A percentile compares a stretch with the other conserved stretches of the same genome.
Evolutionary conservation across 225 moss, liverwort and hornwort species (phyloP).

Genomic region (Takakia lepidozioides): DNA sequence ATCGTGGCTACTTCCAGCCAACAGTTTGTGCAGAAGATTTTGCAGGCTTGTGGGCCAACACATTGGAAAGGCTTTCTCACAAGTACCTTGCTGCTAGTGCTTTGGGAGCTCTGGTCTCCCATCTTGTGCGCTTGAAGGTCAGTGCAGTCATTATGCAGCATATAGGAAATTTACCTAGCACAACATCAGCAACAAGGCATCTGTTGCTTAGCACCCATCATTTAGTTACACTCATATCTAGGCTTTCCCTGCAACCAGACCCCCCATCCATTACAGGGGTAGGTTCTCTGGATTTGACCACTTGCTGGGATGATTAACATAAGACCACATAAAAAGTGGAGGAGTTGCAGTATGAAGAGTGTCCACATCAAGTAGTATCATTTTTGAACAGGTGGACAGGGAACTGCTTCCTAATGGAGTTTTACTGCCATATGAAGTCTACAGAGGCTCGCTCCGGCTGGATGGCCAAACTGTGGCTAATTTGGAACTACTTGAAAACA

Average conservation of each 20-base stretch:
- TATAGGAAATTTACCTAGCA: too few species aligned
- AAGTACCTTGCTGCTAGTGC: constrained; percentile 61
- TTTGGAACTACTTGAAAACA: constrained; percentile 86
- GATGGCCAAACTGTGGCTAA: constrained; percentile 88
- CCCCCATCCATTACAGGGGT: too few species aligned
- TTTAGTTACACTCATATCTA: too few species aligned
- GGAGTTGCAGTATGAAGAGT: too few species aligned
- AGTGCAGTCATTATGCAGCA: too few species aligned
- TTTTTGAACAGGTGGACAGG: constrained; percentile 67
- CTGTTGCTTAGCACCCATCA: too few species aligned
- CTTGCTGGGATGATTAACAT: too few species aligned
- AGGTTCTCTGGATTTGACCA: too few species aligned
- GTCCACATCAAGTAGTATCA: too few species aligned
- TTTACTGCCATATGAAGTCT: constrained; percentile 78
- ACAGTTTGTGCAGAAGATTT: constrained; percentile 19
- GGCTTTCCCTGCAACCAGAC: too few species aligned
- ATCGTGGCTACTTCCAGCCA: constrained; percentile 46
- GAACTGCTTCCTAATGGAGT: constrained; percentile 81
- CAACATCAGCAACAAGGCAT: too few species aligned
- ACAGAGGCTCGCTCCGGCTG: constrained; percentile 73
- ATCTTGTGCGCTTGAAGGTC: constrained; percentile 78
- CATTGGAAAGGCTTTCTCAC: constrained; percentile 36
- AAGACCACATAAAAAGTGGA: too few species aligned
- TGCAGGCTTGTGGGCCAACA: constrained; percentile 43
- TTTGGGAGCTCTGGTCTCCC: constrained; percentile 72